Evolutionary conservation across 352 stramenopile genomes (phyloP).

Genomic region (Thraustotheca clavata): DNA sequence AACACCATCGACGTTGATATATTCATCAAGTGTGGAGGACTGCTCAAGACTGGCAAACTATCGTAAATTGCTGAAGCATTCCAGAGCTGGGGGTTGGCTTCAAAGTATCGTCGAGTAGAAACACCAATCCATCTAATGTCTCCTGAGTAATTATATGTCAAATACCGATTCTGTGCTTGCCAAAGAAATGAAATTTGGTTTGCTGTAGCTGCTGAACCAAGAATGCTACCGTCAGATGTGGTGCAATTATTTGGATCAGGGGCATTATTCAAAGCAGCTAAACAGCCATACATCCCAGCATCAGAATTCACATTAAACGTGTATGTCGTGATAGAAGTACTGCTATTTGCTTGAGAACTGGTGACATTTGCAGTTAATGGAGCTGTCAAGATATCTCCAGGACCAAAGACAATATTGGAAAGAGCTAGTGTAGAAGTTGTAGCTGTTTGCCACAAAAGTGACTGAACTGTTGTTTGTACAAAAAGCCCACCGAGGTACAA

Average conservation of each 20-base stretch:
- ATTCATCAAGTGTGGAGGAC: conserved; percentile 10
- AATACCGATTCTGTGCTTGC: neutral
- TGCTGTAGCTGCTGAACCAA: neutral
- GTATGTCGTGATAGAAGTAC: neutral
- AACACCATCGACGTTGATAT: neutral
- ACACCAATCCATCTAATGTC: conserved; percentile 1
- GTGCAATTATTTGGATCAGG: neutral
- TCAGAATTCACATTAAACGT: neutral
- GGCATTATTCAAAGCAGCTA: neutral
- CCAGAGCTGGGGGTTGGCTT: neutral
- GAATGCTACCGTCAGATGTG: conserved; percentile 9
- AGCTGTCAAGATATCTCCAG: neutral
- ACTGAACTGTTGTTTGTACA: neutral
- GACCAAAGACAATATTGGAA: conserved; percentile 1
- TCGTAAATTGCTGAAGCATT: conserved; percentile 10
- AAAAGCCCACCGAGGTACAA: neutral
- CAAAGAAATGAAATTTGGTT: conserved; percentile 2
- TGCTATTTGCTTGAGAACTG: neutral
- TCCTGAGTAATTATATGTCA: neutral
- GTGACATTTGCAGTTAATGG: conserved; percentile 6
- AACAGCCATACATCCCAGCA: neutral
- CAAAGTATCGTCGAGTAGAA: neutral
- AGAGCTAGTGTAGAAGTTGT: conserved; percentile 9
- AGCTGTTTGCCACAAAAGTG: neutral
- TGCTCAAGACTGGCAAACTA: conserved; percentile 1